Evolutionary conservation across 2,329 filamentous ascomycete species (phyloP).

Genomic region (Pestalotiopsis fici): DNA sequence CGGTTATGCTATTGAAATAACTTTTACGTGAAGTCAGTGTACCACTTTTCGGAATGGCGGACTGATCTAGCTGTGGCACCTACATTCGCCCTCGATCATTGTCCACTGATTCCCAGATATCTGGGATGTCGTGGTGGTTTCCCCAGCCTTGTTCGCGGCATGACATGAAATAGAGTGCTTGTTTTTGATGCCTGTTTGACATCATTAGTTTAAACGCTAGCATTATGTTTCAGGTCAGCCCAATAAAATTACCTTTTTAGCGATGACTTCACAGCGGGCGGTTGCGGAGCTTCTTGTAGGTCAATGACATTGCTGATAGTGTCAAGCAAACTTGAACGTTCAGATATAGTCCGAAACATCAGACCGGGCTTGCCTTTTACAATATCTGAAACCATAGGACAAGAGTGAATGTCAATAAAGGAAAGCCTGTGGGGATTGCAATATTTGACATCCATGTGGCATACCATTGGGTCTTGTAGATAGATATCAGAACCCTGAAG

Average conservation of each 20-base stretch:
- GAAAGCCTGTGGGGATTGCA: constrained; percentile 33
- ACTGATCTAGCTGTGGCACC: constrained; percentile 26
- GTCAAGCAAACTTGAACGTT: background rate
- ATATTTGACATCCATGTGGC: constrained; percentile 28
- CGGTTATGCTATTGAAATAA: background rate
- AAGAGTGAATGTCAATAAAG: constrained; percentile 7
- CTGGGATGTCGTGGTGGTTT: constrained; percentile 22
- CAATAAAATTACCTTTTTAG: background rate
- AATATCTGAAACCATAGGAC: constrained; percentile 14
- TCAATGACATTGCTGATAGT: background rate
- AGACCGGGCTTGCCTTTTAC: background rate
- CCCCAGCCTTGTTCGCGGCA: constrained; percentile 37
- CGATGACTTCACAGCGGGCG: background rate
- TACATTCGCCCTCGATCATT: constrained; percentile 21
- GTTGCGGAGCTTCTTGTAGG: background rate
- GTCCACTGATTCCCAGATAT: constrained; percentile 33
- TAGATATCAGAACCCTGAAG: constrained; percentile 28
- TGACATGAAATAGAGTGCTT: constrained; percentile 44
- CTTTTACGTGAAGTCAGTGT: background rate
- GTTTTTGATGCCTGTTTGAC: constrained; percentile 37
- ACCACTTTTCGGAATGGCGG: background rate
- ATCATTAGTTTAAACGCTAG: background rate
- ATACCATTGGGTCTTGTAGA: constrained; percentile 33
- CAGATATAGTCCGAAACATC: background rate
- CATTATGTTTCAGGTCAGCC: rapidly evolving